These are phyloP conservation scores for Hericium rajendrae DNA, from an alignment of 768 basidiomycete species.

Conservation along the genomic window DNA sequence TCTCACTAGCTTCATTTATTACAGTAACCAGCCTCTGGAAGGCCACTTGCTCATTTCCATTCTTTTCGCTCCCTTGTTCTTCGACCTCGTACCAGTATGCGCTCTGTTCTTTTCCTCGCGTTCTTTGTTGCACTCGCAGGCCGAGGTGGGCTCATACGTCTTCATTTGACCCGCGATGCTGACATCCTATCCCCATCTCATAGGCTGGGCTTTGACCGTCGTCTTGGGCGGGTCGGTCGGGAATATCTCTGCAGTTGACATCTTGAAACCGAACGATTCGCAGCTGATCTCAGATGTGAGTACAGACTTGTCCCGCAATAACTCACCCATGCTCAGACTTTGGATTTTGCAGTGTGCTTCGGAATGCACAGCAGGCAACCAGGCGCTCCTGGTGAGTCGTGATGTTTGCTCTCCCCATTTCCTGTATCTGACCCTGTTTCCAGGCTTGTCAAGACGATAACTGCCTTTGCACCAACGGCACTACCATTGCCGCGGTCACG, in stretches of 20 bases:
- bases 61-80: not conserved
- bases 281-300: conserved; percentile 23
- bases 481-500: conserved; percentile 33
- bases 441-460: conserved; percentile 32
- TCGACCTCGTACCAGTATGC: conserved; percentile 13
- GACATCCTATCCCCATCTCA: conserved; percentile 18
- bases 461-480: conserved; percentile 43
- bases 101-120: conserved; percentile 18
- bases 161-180: too few relatives aligned
- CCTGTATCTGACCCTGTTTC: conserved; percentile 6
- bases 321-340: too few relatives aligned
- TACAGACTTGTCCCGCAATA: too few relatives aligned
- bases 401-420: not conserved
- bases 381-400: conserved; percentile 18
- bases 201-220: conserved; percentile 37
- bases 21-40: not conserved
- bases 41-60: not conserved
- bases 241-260: conserved; percentile 31
- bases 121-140: conserved; percentile 40
- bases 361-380: conserved; percentile 20
- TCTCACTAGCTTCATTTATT: not conserved
- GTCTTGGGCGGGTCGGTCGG: conserved; percentile 28
- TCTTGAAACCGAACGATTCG: conserved; percentile 32
- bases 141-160: conserved; percentile 35
- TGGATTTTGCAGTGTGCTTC: conserved; percentile 18